A percentile compares a stretch with the other conserved stretches of the same genome.
Evolutionary conservation across 2,329 filamentous ascomycete genomes (phyloP).

Genomic region (Trichoderma brevicompactum): DNA sequence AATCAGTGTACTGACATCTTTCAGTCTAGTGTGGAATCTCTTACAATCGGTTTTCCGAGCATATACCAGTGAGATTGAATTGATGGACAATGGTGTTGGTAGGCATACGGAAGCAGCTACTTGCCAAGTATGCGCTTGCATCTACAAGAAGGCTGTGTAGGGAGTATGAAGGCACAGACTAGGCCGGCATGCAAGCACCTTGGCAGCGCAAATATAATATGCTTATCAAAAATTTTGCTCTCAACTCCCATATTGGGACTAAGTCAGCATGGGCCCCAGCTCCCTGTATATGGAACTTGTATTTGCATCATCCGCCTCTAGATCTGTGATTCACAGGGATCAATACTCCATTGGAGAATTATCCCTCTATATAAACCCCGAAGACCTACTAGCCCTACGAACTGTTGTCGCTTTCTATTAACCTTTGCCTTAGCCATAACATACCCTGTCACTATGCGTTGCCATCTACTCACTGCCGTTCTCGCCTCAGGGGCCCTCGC

Average conservation of each 20-base stretch:
- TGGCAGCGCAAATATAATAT: not conserved
- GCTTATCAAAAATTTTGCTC: not conserved
- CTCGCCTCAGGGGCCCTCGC: conserved; percentile 45
- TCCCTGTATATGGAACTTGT: not conserved
- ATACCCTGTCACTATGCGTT: not conserved
- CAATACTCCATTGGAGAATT: not conserved
- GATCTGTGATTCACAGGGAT: conserved; percentile 1
- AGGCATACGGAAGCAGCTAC: too few relatives aligned
- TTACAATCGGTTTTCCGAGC: too few relatives aligned
- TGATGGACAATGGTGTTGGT: too few relatives aligned
- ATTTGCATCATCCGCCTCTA: not conserved
- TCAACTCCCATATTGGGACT: not conserved
- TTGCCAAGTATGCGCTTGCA: too few relatives aligned
- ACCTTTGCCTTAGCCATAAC: not conserved
- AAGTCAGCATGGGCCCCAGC: not conserved
- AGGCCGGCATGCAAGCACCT: not conserved
- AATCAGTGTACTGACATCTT: too few relatives aligned
- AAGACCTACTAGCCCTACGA: not conserved
- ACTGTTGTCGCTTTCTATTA: not conserved
- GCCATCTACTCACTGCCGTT: conserved; percentile 30
- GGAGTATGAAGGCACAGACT: not conserved
- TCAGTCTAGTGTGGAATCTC: too few relatives aligned
- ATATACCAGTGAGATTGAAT: too few relatives aligned
- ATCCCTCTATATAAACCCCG: not conserved
- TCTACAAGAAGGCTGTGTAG: too few relatives aligned